phyloP scores from a whole-genome alignment of 768 basidiomycete genomes.

The Lepiota subincarnata region DNA sequence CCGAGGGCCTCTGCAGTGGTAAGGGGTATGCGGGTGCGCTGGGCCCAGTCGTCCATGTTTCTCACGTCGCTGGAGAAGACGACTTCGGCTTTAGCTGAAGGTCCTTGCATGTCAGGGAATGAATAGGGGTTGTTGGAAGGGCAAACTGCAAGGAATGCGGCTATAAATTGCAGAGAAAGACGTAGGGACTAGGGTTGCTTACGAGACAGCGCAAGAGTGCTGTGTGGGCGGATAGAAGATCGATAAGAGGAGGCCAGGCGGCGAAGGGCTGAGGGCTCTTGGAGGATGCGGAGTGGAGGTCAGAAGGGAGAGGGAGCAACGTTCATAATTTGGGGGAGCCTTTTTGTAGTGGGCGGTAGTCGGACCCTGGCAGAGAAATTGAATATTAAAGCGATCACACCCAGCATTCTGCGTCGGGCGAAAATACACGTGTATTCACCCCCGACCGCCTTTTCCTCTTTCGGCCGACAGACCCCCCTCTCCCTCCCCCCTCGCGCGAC shows the following conservation, averaged over 20 bases:
- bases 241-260: conserved; percentile 25
- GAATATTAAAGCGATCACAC: conserved; percentile 46
- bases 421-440: conserved; percentile 78
- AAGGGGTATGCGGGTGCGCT: conserved; percentile 72
- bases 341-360: conserved; percentile 43
- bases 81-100: conserved; percentile 46
- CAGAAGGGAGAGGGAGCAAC: conserved; percentile 21
- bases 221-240: conserved; percentile 7
- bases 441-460: conserved; percentile 36
- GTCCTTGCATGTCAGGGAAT: conserved; percentile 24
- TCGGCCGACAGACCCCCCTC: conserved; percentile 21
- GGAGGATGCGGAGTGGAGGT: conserved; percentile 24
- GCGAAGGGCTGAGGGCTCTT: conserved; percentile 18
- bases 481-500: conserved; percentile 6
- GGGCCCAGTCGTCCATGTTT: conserved; percentile 82
- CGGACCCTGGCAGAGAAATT: conserved; percentile 48
- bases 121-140: conserved; percentile 10
- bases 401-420: conserved; percentile 47
- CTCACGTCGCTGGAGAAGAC: conserved; percentile 76
- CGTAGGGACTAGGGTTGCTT: conserved; percentile 11
- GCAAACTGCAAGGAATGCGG: conserved; percentile 5
- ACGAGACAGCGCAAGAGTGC: conserved; percentile 8
- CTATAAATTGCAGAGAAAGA: conserved; percentile 9
- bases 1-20: conserved; percentile 82
- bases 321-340: conserved; percentile 26